These are phyloP conservation scores for Penicillium sp. DNA, from an alignment of 2,329 filamentous ascomycete genomes.

Conservation along the genomic window DNA sequence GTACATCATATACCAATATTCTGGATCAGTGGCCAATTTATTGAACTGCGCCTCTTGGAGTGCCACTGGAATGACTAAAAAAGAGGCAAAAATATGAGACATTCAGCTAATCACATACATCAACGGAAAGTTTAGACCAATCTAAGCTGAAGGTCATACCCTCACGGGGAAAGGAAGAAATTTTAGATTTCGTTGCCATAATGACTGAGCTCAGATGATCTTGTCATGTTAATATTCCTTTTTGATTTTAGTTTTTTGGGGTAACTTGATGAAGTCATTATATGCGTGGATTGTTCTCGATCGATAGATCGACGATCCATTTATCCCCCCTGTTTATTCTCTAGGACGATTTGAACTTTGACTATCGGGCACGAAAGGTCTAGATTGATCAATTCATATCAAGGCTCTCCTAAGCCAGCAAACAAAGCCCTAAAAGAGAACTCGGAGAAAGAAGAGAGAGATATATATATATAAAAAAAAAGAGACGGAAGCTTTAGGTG, in stretches of 20 bases:
- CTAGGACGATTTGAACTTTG: constrained; percentile 12
- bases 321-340: neutral
- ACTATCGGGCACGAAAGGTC: constrained; percentile 9
- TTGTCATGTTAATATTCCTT: neutral
- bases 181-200: neutral
- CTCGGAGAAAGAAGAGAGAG: neutral
- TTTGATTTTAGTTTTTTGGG: neutral
- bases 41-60: neutral
- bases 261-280: constrained; percentile 7
- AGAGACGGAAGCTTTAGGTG: neutral
- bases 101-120: constrained; percentile 4
- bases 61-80: neutral
- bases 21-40: neutral
- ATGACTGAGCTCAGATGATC: neutral
- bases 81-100: constrained; percentile 5
- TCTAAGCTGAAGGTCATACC: neutral
- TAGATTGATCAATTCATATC: neutral
- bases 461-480: neutral
- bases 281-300: constrained; percentile 9
- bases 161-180: neutral
- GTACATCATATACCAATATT: neutral
- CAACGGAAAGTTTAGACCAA: neutral
- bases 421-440: neutral
- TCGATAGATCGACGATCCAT: constrained; percentile 4
- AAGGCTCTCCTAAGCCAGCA: neutral